A percentile compares a stretch with the other conserved stretches of the same genome.
Conservation (phyloP, 2,329 filamentous ascomycete genomes). For the Calonectria hongkongensis region DNA sequence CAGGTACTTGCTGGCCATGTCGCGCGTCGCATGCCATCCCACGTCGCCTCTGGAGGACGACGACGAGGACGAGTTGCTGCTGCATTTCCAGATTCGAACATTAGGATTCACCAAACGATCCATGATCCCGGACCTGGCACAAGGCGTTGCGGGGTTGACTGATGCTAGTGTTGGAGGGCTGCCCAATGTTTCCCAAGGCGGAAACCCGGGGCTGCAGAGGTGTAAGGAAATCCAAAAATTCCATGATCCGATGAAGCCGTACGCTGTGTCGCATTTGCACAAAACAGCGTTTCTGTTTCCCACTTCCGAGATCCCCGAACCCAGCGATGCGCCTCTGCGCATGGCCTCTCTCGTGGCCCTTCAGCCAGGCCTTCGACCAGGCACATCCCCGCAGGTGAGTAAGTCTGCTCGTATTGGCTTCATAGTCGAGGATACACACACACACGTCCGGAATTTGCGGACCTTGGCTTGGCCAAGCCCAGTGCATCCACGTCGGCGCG, state of each 20-base stretch:
- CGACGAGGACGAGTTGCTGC: neutral
- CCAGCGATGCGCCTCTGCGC: constrained; percentile 21
- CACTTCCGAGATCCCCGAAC: constrained; percentile 33
- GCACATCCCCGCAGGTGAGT: constrained; percentile 1
- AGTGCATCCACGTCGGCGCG: constrained; percentile 19
- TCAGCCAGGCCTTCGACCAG: neutral
- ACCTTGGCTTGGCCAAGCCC: constrained; percentile 11
- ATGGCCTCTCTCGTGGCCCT: neutral
- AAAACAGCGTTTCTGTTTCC: constrained; percentile 13
- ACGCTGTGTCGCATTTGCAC: constrained; percentile 11
- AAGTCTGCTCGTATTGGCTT: constrained; percentile 2
- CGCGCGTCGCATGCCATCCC: neutral
- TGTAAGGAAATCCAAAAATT: constrained; percentile 14
- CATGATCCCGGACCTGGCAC: constrained; percentile 44
- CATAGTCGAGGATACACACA: neutral
- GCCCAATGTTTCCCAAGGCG: constrained; percentile 46
- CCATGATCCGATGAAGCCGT: constrained; percentile 37
- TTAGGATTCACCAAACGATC: constrained; percentile 29
- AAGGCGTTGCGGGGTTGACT: constrained; percentile 51
- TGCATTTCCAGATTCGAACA: constrained; percentile 16
- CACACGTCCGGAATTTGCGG: constrained; percentile 8
- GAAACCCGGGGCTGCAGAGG: constrained; percentile 39
- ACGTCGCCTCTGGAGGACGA: constrained; percentile 3
- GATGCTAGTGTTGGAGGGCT: constrained; percentile 48
- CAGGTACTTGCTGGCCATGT: constrained; percentile 29